phyloP scores from a whole-genome alignment of 257 asterid genomes.

The Nicotiana tabacum region DNA sequence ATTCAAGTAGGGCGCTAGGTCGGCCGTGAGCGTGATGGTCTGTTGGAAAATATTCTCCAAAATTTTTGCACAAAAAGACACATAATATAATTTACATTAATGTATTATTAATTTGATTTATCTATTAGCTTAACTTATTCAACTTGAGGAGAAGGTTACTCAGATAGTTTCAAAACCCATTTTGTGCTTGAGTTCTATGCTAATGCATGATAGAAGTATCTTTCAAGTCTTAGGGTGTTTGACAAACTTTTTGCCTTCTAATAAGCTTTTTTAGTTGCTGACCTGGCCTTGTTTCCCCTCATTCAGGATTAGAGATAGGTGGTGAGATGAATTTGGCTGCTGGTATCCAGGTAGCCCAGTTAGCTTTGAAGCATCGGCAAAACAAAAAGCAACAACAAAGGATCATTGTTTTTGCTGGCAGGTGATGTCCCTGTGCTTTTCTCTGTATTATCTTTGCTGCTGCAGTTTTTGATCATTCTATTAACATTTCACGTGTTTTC shows the following conservation, averaged over 20 bases:
- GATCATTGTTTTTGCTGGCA: conserved; percentile 93
- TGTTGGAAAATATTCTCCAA: neutral
- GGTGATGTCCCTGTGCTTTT: conserved; percentile 35
- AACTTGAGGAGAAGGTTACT: neutral
- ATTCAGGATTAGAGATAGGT: conserved; percentile 76
- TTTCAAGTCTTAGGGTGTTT: neutral
- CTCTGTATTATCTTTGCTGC: neutral
- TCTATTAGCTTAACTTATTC: neutral
- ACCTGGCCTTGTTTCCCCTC: neutral
- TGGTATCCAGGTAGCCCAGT: conserved; percentile 96
- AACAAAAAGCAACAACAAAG: conserved; percentile 98
- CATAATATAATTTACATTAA: too few species aligned
- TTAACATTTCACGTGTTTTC: conserved; percentile 14
- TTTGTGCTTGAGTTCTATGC: neutral
- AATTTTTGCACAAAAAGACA: neutral
- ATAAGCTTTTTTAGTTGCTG: neutral
- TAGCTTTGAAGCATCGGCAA: conserved; percentile 97
- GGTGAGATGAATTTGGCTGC: conserved; percentile 94
- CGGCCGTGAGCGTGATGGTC: neutral
- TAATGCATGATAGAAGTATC: neutral
- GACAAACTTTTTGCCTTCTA: neutral
- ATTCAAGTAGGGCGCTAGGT: neutral
- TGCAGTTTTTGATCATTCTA: neutral
- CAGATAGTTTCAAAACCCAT: neutral
- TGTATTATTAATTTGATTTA: neutral